Evolutionary conservation across 2,329 filamentous ascomycete genomes (phyloP), one percentile per base, ranked within the genome.

Genomic region (Diaporthe vexans): DNA sequence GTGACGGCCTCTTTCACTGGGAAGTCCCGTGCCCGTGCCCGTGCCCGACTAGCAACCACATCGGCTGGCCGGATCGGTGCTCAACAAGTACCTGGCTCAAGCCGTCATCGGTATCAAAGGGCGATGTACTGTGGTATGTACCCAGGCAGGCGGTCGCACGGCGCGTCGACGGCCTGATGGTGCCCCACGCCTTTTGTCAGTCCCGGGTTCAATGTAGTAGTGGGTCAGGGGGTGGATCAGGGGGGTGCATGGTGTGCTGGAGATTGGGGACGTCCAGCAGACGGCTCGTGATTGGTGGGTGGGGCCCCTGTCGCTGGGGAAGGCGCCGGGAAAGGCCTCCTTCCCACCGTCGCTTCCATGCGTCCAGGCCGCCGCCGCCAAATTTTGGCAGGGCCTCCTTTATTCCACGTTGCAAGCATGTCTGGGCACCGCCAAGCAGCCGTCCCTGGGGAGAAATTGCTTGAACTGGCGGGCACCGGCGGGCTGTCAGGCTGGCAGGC

Each of bases 211-310:
- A 72, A 46, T 72, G 70, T 59, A 57, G 59, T 54, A 59, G 71
- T 51, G 73, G 73, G 69, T 68, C 69, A 72, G 69, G 73, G 73
- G 73, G 73, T 65, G 59, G 69, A 61, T 46, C 59, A 73, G 70
- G 58, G 58, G 69, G 13, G 57, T 46, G 57, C 59, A 26, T 54
- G 73, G 68, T 8, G 56, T 63, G 33, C 73, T 74, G 73, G 73
- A 74, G 68, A 74, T 72, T 72, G 68, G 57, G 40, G 37, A 72
- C 69, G 24, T 51, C n/a, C 46, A n/a, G 26, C 29, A 35, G 29
- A 33, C 37, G 37, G 10, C 8, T 35, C 9, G 4, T 72, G 11
- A 74, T 74, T 74, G 73, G 73, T 37, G 17, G 51, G 68, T 24
- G 13, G 26, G 6, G 51, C 58, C 73, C 73, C 19, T 63, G 48